Evolutionary conservation across 2,329 filamentous ascomycete genomes (phyloP), one percentile per base, ranked within the genome.

Genomic region (Aspergillus sp.): DNA sequence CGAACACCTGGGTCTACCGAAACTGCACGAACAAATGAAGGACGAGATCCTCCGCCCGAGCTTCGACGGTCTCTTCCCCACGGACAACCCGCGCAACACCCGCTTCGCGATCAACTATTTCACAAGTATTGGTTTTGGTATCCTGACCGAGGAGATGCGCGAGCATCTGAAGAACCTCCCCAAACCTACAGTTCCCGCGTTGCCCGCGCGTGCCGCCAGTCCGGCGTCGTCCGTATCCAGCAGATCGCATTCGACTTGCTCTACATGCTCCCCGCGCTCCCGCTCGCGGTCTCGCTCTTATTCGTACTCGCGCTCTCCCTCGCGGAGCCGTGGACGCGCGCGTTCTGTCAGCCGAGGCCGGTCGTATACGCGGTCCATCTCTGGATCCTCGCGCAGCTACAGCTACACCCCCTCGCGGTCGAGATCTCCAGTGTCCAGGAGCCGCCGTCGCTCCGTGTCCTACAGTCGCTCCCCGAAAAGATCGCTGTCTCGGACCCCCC

Each of bases 91-190:
- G 20, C 87, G 89, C 67, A 94, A 97, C 73, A 91, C 92, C 36
- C 86, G 93, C 49, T 99, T 99, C 79, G 90, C 92, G 47, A 96
- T 99, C 85, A 99, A 99, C 75, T 99, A 97, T 80, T 97, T 99
- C 72, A 99, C 94, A 9, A 94, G 91, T 65, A 96, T 99, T 64
- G 91, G 92, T 53, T 95, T 99, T 89, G 94, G 94, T 68, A 85
- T 84, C 20, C 81, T 99, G 56, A 99, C 94, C 2, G 94, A 99
- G 69, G 89, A 91, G 60, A 96, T 97, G 91, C 87, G 94, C 71
- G 90, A 95, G 65, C 86, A 88, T 68, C 81, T 99, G 52, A 88
- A 92, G 70, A 96, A 91, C 66, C 84, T 95, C 73, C 92, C 92
- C 11, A 94, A 95, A 68, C 91, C 92, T 2, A 81, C 88, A 1